phyloP scores from a whole-genome alignment of 345 rosid genomes.

The Salix brachista region DNA sequence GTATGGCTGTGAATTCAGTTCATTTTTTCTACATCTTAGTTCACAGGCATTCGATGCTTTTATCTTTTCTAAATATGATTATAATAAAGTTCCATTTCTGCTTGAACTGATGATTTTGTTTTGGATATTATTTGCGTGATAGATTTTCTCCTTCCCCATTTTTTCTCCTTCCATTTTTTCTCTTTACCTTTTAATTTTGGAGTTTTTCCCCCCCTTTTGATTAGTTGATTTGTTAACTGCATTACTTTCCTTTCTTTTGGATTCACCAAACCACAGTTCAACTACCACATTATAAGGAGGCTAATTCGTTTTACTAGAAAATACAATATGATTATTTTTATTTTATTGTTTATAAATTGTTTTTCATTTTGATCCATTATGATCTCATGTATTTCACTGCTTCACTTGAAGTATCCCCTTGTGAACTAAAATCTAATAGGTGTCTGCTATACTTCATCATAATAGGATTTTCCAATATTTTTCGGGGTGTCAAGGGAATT shows the following conservation, averaged over 20 bases:
- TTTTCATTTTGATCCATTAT: neutral
- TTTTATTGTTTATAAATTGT: neutral
- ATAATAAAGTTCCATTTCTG: neutral
- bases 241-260: slow-evolving; percentile 11
- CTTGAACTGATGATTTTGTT: neutral
- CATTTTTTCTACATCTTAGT: neutral
- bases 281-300: neutral
- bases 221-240: slow-evolving; percentile 11
- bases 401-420: neutral
- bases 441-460: neutral
- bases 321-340: neutral
- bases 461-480: neutral
- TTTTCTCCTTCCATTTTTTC: neutral
- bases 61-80: neutral
- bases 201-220: slow-evolving; percentile 1
- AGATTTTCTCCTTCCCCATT: neutral
- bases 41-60: neutral
- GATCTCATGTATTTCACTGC: neutral
- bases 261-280: slow-evolving; percentile 14
- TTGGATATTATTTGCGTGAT: neutral
- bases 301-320: slow-evolving; percentile 5
- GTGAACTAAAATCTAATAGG: neutral
- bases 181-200: neutral
- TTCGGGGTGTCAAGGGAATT: too few relatives aligned
- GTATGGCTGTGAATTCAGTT: slow-evolving; percentile 7